A percentile compares a stretch with the other conserved stretches of the same genome.
These are phyloP conservation scores for Pythium guiyangense DNA, from an alignment of 352 stramenopile genomes.

Conservation along the genomic window DNA sequence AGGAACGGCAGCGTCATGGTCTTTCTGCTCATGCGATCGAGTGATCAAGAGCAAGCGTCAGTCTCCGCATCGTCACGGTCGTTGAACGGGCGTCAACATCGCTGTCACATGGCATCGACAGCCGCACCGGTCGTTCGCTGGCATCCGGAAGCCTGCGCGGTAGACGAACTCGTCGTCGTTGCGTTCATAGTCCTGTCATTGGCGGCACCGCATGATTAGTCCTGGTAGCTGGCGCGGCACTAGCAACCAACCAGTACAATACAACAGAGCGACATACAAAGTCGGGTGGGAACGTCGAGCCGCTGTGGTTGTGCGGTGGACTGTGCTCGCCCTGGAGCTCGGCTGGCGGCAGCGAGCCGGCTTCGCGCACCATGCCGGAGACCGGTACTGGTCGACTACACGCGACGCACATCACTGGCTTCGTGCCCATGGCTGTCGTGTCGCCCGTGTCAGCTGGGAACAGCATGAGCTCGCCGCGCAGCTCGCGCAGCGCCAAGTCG, in stretches of 20 bases:
- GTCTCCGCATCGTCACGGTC: too few species aligned
- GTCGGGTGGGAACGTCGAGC: constrained; percentile 4
- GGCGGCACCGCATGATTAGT: too few species aligned
- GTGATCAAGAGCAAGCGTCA: background rate
- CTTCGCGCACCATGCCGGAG: constrained; percentile 45
- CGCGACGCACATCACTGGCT: constrained; percentile 78
- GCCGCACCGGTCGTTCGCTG: constrained; percentile 59
- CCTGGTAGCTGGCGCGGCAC: too few species aligned
- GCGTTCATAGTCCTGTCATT: constrained; percentile 51
- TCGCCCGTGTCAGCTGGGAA: constrained; percentile 43
- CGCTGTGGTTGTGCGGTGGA: constrained; percentile 12
- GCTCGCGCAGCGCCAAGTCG: constrained; percentile 48
- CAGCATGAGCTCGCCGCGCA: constrained; percentile 65
- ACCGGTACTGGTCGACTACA: constrained; percentile 74
- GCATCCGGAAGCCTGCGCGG: constrained; percentile 82
- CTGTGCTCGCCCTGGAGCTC: constrained; percentile 28
- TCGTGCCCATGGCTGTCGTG: constrained; percentile 73
- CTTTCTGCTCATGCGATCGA: constrained; percentile 28
- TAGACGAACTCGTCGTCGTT: constrained; percentile 76
- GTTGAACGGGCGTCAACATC: background rate
- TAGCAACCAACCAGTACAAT: background rate
- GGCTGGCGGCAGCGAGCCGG: constrained; percentile 35
- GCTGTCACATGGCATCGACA: background rate
- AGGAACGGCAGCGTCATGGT: constrained; percentile 73
- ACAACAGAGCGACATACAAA: constrained; percentile 10